Evolutionary conservation across 2,329 filamentous ascomycete genomes (phyloP).

Genomic region (Colletotrichum sp.): DNA sequence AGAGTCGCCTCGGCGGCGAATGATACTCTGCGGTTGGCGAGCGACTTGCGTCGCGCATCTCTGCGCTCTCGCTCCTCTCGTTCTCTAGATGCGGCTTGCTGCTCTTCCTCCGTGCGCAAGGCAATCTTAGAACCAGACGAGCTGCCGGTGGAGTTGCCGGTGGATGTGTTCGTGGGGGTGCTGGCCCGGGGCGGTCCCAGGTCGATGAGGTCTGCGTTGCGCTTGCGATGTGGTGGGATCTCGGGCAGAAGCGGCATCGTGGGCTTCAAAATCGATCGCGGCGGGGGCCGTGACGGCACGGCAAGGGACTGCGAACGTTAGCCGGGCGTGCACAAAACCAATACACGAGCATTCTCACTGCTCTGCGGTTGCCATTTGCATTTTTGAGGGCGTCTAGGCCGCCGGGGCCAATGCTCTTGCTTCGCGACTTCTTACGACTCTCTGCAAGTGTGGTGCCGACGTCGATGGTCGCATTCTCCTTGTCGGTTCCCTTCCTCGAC

Average conservation of each 20-base stretch:
- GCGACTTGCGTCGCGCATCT: constrained; percentile 89
- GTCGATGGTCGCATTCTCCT: constrained; percentile 80
- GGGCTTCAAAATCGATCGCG: constrained; percentile 81
- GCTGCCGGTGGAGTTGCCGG: constrained; percentile 27
- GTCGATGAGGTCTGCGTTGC: constrained; percentile 8
- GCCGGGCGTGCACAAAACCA: not conserved
- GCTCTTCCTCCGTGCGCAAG: constrained; percentile 72
- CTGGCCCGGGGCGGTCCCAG: constrained; percentile 37
- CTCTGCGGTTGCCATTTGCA: constrained; percentile 77
- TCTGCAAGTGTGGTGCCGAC: constrained; percentile 58
- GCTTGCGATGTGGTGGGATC: constrained; percentile 67
- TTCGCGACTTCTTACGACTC: constrained; percentile 75
- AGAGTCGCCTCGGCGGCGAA: constrained; percentile 97
- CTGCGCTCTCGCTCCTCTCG: constrained; percentile 77
- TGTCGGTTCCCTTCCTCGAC: constrained; percentile 52
- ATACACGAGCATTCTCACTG: constrained; percentile 59
- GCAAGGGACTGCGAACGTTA: constrained; percentile 57
- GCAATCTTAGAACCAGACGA: constrained; percentile 63
- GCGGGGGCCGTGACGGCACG: constrained; percentile 53
- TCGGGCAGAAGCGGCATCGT: constrained; percentile 71
- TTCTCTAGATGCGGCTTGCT: constrained; percentile 71
- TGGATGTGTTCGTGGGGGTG: constrained; percentile 39
- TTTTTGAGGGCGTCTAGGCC: constrained; percentile 83
- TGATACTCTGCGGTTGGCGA: constrained; percentile 91
- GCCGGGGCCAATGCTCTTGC: constrained; percentile 95